phyloP scores from a whole-genome alignment of 192 early-diverging fungal genomes.

The Entomortierella parvispora region DNA sequence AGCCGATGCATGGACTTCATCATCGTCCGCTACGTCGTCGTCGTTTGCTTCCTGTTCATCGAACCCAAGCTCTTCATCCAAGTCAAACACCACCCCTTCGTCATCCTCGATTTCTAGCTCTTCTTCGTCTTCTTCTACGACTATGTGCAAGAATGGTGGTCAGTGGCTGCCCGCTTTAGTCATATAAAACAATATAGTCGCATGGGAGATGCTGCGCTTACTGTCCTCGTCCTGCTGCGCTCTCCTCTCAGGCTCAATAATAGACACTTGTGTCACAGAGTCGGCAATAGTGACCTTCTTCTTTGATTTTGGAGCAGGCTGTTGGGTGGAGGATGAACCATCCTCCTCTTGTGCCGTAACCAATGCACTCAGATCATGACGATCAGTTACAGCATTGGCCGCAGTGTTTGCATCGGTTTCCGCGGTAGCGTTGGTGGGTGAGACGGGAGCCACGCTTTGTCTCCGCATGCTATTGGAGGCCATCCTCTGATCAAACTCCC shows the following conservation, averaged over 20 bases:
- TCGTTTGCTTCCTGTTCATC: slow-evolving; percentile 12
- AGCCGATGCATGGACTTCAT: background rate
- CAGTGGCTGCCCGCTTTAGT: no score
- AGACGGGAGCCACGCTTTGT: slow-evolving; percentile 30
- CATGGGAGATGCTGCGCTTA: no score
- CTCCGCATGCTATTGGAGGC: slow-evolving; percentile 33
- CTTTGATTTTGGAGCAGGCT: slow-evolving; percentile 30
- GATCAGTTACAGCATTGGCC: slow-evolving; percentile 14
- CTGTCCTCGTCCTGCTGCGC: background rate
- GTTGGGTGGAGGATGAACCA: background rate
- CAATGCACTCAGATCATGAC: background rate
- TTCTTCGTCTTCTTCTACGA: background rate
- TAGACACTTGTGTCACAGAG: slow-evolving; percentile 16
- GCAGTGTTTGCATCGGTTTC: slow-evolving; percentile 26
- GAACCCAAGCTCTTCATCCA: slow-evolving; percentile 47
- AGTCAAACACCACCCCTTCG: slow-evolving; percentile 42
- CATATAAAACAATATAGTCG: slow-evolving; percentile 7
- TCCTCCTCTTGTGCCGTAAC: background rate
- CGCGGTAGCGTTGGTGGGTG: background rate
- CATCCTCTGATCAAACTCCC: slow-evolving; percentile 45
- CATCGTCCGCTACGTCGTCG: background rate
- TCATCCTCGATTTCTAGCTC: slow-evolving; percentile 10
- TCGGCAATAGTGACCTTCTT: slow-evolving; percentile 49
- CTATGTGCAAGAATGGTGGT: slow-evolving; percentile 3
- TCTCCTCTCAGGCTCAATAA: slow-evolving; percentile 18